Evolutionary conservation across 1,284 basidiomycete genomes (phyloP).

Genomic region (Tilletia horrida): DNA sequence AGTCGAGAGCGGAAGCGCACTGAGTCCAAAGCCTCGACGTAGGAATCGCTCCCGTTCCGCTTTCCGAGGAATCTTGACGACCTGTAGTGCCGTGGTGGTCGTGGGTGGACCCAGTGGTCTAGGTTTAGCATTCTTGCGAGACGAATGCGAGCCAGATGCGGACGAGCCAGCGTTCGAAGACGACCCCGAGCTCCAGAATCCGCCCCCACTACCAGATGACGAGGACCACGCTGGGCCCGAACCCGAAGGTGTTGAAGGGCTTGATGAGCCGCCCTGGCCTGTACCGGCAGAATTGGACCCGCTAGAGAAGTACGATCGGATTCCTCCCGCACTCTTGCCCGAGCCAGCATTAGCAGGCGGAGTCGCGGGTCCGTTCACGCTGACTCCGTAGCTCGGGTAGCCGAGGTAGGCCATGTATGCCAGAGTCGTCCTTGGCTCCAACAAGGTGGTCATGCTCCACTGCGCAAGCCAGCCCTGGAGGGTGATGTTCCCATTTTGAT

Average conservation of each 20-base stretch:
- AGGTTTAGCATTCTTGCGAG: not conserved
- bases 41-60: constrained; percentile 13
- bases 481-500: constrained; percentile 84
- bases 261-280: not conserved
- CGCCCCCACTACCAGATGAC: not conserved
- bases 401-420: constrained; percentile 94
- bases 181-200: not conserved
- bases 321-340: constrained; percentile 3
- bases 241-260: too few relatives aligned
- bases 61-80: constrained; percentile 27
- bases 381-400: constrained; percentile 60
- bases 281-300: not conserved
- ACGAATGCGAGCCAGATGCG: not conserved
- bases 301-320: constrained; percentile 10
- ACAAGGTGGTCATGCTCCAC: constrained; percentile 97
- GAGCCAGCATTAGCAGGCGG: not conserved
- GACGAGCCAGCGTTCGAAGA: not conserved
- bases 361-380: not conserved
- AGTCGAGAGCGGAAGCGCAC: constrained; percentile 54
- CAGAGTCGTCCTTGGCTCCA: constrained; percentile 85
- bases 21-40: constrained; percentile 4
- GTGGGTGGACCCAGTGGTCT: not conserved
- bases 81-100: constrained; percentile 47
- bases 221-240: not conserved
- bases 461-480: constrained; percentile 97